A percentile compares a stretch with the other conserved stretches of the same genome.
Evolutionary conservation across 306 rosid species (phyloP).

Genomic region (Styphnolobium japonicum): DNA sequence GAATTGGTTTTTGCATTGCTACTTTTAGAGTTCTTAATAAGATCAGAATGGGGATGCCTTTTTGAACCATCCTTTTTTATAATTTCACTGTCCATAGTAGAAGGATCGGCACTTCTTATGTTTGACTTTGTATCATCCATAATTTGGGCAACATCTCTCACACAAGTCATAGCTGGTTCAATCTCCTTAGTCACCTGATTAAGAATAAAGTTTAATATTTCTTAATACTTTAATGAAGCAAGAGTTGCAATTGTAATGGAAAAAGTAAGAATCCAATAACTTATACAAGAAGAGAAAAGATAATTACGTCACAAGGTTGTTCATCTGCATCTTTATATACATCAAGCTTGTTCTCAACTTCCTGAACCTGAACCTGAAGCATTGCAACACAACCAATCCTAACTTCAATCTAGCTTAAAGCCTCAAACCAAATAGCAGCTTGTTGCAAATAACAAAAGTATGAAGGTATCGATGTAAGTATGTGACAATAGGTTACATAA

Average conservation of each 20-base stretch:
- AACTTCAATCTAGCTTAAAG: conserved; percentile 24
- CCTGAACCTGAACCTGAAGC: conserved; percentile 56
- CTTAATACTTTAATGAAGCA: neutral
- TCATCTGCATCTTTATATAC: conserved; percentile 29
- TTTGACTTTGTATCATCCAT: conserved; percentile 21
- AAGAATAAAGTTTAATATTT: conserved; percentile 5
- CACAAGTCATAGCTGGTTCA: conserved; percentile 21
- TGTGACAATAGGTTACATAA: neutral
- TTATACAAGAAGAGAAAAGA: conserved; percentile 11
- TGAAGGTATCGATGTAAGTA: neutral
- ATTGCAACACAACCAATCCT: conserved; percentile 28
- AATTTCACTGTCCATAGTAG: conserved; percentile 22
- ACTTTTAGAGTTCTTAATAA: conserved; percentile 28
- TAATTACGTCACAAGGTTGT: conserved; percentile 31
- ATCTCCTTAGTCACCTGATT: conserved; percentile 45
- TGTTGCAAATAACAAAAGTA: conserved; percentile 1
- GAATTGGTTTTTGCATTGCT: conserved; percentile 20
- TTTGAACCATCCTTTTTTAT: conserved; percentile 16
- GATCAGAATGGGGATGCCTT: conserved; percentile 26
- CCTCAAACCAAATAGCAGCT: conserved; percentile 6
- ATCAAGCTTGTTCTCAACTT: conserved; percentile 25
- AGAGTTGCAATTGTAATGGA: neutral
- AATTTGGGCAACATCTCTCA: conserved; percentile 13
- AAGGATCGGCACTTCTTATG: conserved; percentile 15
- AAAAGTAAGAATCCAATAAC: neutral